phyloP scores from a whole-genome alignment of 108 stramenopile genomes.

The Seminavis robusta region DNA sequence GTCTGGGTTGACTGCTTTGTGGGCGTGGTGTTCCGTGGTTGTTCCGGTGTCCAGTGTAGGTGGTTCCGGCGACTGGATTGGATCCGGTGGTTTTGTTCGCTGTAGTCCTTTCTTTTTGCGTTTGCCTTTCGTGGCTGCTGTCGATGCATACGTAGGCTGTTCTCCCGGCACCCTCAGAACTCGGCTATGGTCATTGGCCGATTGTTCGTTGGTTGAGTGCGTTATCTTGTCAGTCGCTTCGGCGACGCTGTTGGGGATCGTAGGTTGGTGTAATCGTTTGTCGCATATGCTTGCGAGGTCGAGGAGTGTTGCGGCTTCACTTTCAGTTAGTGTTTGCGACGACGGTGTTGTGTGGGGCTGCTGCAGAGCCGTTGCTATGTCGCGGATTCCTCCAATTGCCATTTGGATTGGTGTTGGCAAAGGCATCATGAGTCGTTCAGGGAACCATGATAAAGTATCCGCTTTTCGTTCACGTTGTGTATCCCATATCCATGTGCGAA shows the following conservation, averaged over 20 bases:
- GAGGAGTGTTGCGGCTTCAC: slow-evolving; percentile 1
- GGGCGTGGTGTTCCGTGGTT: not conserved
- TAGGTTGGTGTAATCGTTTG: not conserved
- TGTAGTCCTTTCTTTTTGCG: not conserved
- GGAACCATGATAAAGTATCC: slow-evolving; percentile 41
- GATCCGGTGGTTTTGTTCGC: not conserved
- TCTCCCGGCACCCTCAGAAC: no score
- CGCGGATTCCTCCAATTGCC: not conserved
- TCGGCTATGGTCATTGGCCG: not conserved
- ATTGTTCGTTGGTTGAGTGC: not conserved
- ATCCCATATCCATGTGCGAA: not conserved
- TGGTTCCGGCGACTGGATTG: not conserved
- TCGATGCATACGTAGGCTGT: no score
- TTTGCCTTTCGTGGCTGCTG: not conserved
- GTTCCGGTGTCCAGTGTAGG: not conserved
- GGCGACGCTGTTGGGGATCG: not conserved
- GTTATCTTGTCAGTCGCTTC: no score
- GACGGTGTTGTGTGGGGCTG: not conserved
- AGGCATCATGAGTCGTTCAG: slow-evolving; percentile 6
- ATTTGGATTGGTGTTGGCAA: not conserved
- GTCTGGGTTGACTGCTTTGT: slow-evolving; percentile 17
- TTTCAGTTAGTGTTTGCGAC: not conserved
- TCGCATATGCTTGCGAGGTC: not conserved
- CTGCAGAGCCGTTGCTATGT: not conserved
- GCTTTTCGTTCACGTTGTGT: slow-evolving; percentile 10